These are phyloP conservation scores for Penicillium roqueforti DNA, from an alignment of 495 filamentous ascomycete species.

Conservation along the genomic window DNA sequence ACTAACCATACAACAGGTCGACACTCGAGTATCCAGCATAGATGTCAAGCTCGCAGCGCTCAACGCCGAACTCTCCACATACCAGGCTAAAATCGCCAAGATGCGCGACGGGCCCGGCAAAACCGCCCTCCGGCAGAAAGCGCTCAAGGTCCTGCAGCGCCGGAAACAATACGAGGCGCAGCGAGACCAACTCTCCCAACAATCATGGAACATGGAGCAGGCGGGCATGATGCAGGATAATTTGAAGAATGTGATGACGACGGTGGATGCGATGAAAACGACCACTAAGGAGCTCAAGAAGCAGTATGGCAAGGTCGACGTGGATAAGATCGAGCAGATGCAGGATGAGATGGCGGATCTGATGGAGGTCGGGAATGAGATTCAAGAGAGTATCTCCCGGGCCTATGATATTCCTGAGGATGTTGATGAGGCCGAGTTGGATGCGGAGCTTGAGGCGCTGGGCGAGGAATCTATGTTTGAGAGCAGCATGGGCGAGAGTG, in stretches of 20 bases:
- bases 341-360: slow-evolving; percentile 99
- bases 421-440: slow-evolving; percentile 95
- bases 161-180: slow-evolving; percentile 94
- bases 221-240: slow-evolving; percentile 99
- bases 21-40: slow-evolving; percentile 79
- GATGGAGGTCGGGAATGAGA: slow-evolving; percentile 97
- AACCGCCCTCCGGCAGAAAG: slow-evolving; percentile 86
- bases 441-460: slow-evolving; percentile 92
- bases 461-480: slow-evolving; percentile 84
- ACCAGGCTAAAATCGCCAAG: slow-evolving; percentile 82
- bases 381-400: slow-evolving; percentile 89
- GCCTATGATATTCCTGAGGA: slow-evolving; percentile 97
- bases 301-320: slow-evolving; percentile 95
- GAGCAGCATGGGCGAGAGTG: slow-evolving; percentile 52
- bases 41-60: slow-evolving; percentile 93
- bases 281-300: slow-evolving; percentile 91
- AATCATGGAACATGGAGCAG: slow-evolving; percentile 99
- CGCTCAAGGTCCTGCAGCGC: slow-evolving; percentile 91
- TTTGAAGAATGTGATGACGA: slow-evolving; percentile 97
- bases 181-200: slow-evolving; percentile 89
- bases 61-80: slow-evolving; percentile 83
- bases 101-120: slow-evolving; percentile 98
- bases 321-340: slow-evolving; percentile 95
- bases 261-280: slow-evolving; percentile 93
- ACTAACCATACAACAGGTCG: slow-evolving; percentile 49